These are phyloP conservation scores for Gracilaria gracilis DNA, from an alignment of 23 red algal species.

Conservation along the genomic window DNA sequence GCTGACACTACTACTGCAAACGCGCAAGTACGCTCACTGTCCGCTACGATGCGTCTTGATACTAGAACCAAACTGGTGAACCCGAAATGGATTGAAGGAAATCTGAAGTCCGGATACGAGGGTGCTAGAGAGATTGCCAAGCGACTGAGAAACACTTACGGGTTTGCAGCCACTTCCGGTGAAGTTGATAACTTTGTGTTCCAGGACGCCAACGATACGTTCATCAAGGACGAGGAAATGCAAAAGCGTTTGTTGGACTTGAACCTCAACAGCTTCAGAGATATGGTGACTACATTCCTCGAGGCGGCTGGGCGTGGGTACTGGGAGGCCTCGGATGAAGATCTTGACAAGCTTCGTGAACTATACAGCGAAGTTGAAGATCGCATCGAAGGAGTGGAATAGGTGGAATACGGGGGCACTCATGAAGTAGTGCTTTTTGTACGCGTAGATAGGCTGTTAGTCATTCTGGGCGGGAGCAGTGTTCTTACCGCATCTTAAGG, in stretches of 20 bases:
- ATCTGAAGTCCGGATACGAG: constrained; percentile 94
- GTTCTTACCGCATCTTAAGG: not conserved
- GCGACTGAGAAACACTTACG: constrained; percentile 95
- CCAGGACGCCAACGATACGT: constrained; percentile 97
- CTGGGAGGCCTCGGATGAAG: constrained; percentile 96
- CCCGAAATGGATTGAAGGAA: constrained; percentile 99
- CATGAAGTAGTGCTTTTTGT: not conserved
- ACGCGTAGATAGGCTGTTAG: not conserved
- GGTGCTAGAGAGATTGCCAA: constrained; percentile 95
- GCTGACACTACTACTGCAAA: constrained; percentile 99
- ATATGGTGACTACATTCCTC: constrained; percentile 98
- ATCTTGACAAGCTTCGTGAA: constrained; percentile 94
- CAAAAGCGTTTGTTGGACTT: constrained; percentile 85
- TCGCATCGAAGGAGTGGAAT: constrained; percentile 93
- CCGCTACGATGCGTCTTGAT: constrained; percentile 94
- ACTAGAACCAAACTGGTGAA: constrained; percentile 97
- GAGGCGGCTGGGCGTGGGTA: constrained; percentile 96
- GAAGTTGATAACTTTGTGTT: constrained; percentile 99
- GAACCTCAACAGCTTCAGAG: constrained; percentile 97
- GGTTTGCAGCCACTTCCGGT: constrained; percentile 89
- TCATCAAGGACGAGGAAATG: constrained; percentile 97
- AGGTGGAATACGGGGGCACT: no score
- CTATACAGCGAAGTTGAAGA: constrained; percentile 98
- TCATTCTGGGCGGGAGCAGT: not conserved
- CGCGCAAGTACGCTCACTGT: constrained; percentile 89